These are phyloP conservation scores for Potentilla sterilis DNA, from an alignment of 306 rosid genomes.

Conservation along the genomic window DNA sequence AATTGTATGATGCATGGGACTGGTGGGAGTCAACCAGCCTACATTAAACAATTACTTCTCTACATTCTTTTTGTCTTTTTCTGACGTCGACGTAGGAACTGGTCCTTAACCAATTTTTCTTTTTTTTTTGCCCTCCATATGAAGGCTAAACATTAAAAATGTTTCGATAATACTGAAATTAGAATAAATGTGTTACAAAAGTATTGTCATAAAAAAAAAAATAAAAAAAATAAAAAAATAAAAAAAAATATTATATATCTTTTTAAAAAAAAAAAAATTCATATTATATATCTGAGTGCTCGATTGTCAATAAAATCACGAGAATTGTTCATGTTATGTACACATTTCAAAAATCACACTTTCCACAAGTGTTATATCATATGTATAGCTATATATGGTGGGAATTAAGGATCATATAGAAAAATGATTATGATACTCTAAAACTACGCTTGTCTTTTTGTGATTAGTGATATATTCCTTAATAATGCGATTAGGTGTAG, in stretches of 20 bases:
- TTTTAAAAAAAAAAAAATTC: no score
- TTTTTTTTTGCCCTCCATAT: not conserved
- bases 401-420: not conserved
- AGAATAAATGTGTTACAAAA: not conserved
- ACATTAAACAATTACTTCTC: not conserved
- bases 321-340: not conserved
- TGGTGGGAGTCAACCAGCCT: conserved; percentile 5
- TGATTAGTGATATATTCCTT: not conserved
- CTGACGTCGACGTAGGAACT: conserved; percentile 17
- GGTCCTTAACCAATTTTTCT: not conserved
- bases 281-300: not conserved
- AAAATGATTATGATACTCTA: not conserved
- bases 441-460: not conserved
- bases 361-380: not conserved
- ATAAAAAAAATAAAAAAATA: no score
- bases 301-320: not conserved
- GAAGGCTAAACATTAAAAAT: conserved; percentile 4
- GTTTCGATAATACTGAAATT: not conserved
- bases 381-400: not conserved
- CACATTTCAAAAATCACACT: not conserved
- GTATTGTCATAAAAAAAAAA: not conserved
- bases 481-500: conserved; percentile 1
- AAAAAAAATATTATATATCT: no score
- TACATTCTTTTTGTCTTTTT: not conserved
- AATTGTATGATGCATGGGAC: not conserved